These are phyloP conservation scores for Chimonanthus praecox DNA, from an alignment of 164 flowering plant species.

Conservation along the genomic window DNA sequence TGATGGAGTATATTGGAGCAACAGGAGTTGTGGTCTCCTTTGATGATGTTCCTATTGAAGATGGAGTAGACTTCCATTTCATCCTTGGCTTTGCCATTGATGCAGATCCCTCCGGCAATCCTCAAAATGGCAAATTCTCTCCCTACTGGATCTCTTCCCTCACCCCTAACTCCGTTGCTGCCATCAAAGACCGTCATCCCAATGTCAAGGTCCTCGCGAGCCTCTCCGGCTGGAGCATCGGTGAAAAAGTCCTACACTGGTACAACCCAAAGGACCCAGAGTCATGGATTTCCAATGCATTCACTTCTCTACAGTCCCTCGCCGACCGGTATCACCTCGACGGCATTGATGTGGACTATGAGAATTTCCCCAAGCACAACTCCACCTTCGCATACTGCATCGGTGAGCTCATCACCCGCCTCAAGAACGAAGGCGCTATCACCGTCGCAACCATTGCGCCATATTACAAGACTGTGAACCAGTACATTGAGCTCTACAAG, in stretches of 20 bases:
- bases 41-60: conserved; percentile 36
- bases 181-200: conserved; percentile 33
- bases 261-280: conserved; percentile 28
- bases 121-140: conserved; percentile 54
- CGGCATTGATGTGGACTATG: conserved; percentile 64
- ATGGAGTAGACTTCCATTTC: conserved; percentile 52
- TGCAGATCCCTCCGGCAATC: conserved; percentile 34
- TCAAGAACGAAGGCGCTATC: conserved; percentile 51
- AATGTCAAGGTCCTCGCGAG: conserved; percentile 64
- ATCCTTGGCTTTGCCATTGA: conserved; percentile 63
- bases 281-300: conserved; percentile 52
- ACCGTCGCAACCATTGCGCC: conserved; percentile 64
- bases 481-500: conserved; percentile 37
- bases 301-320: conserved; percentile 38
- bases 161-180: conserved; percentile 37
- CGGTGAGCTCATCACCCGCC: conserved; percentile 45
- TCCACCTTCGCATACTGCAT: conserved; percentile 51
- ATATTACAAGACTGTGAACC: conserved; percentile 26
- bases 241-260: conserved; percentile 36
- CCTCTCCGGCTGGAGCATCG: conserved; percentile 67
- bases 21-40: conserved; percentile 42
- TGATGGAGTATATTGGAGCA: conserved; percentile 74
- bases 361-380: conserved; percentile 35
- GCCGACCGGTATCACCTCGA: conserved; percentile 43
- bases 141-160: conserved; percentile 50